Evolutionary conservation across 1,284 basidiomycete species (phyloP).

Genomic region (Schizophyllum commune): DNA sequence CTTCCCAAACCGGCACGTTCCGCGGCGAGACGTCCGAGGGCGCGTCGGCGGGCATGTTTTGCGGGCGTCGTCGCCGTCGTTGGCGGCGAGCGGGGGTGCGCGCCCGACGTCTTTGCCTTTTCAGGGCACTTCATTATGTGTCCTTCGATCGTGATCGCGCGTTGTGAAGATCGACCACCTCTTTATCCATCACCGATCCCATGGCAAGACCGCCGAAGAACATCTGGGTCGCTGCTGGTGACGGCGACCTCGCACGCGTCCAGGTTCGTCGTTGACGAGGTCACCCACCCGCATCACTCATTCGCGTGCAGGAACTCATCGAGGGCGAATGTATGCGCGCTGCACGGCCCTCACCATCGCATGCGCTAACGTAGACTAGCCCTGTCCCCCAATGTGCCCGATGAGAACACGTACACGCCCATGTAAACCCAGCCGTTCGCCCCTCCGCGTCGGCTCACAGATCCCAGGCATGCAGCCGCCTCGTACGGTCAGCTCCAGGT

Average conservation of each 20-base stretch:
- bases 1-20: neutral
- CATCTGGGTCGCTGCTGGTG: constrained; percentile 87
- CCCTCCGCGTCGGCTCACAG: neutral
- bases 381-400: constrained; percentile 68
- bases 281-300: constrained; percentile 7
- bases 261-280: constrained; percentile 24
- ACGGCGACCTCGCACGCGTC: constrained; percentile 63
- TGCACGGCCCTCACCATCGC: constrained; percentile 11
- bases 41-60: neutral
- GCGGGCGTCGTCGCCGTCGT: neutral
- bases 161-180: constrained; percentile 15
- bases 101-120: neutral
- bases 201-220: constrained; percentile 41
- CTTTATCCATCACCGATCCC: neutral
- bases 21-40: too few relatives aligned
- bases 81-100: too few relatives aligned
- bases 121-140: constrained; percentile 2
- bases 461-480: constrained; percentile 81
- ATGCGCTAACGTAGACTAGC: constrained; percentile 35
- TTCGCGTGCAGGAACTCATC: constrained; percentile 42
- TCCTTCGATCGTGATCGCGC: constrained; percentile 1
- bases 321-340: constrained; percentile 43
- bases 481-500: constrained; percentile 80
- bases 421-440: constrained; percentile 40
- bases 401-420: constrained; percentile 80